These are phyloP conservation scores for Dillenia turbinata DNA, from an alignment of 164 flowering plant genomes.

Conservation along the genomic window DNA sequence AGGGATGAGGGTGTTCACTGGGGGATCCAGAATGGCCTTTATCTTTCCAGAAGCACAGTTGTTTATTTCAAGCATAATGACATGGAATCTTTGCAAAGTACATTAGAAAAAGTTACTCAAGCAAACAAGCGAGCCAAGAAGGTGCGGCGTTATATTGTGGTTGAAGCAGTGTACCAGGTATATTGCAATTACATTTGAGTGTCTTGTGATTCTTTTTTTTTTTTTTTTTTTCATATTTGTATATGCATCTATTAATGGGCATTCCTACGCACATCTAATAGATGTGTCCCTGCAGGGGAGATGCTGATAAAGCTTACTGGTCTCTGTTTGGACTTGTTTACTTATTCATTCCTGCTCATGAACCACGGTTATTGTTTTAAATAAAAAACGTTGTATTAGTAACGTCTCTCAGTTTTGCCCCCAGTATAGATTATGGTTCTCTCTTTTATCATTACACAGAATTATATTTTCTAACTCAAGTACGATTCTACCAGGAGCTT, in stretches of 20 bases:
- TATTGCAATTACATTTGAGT: neutral
- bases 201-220: neutral
- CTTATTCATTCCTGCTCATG: too few species aligned
- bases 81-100: constrained; percentile 68
- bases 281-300: too few species aligned
- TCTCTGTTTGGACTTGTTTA: too few species aligned
- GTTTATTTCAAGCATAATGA: constrained; percentile 95
- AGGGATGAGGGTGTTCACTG: constrained; percentile 99
- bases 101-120: constrained; percentile 65
- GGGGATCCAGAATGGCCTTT: constrained; percentile 98
- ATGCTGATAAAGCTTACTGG: too few species aligned
- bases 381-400: too few species aligned
- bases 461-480: too few species aligned
- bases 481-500: too few species aligned
- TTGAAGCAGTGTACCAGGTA: constrained; percentile 98
- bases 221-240: neutral
- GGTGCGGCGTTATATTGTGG: constrained; percentile 90
- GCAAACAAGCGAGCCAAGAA: constrained; percentile 70
- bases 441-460: too few species aligned
- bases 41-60: constrained; percentile 92
- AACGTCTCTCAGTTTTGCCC: too few species aligned
- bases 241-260: neutral
- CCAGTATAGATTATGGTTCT: too few species aligned
- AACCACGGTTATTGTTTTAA: too few species aligned
- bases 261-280: neutral